Percentiles rank a stretch among this genome's conserved stretches.
Evolutionary conservation across 345 rosid species (phyloP).

Genomic region (Brassica nigra): DNA sequence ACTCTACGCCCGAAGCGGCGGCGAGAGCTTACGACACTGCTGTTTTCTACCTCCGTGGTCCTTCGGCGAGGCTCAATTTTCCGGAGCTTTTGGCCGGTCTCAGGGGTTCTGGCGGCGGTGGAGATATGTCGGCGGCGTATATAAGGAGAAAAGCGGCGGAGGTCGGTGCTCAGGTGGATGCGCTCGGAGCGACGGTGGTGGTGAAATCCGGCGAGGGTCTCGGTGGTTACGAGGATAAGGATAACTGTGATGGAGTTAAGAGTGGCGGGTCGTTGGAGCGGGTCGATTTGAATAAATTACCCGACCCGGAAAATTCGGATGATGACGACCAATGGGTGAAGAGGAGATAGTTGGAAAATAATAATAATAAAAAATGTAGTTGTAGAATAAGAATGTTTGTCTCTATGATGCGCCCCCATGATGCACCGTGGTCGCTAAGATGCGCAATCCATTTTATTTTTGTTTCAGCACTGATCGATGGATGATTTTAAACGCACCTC

Average conservation of each 20-base stretch:
- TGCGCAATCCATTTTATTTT: background rate
- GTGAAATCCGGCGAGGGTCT: constrained; percentile 11
- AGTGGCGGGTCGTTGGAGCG: constrained; percentile 48
- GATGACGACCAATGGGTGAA: constrained; percentile 50
- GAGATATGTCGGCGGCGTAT: constrained; percentile 78
- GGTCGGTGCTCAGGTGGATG: constrained; percentile 94
- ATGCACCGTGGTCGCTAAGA: constrained; percentile 18
- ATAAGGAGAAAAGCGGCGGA: constrained; percentile 90
- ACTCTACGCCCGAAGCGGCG: constrained; percentile 90
- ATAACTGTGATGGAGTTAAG: constrained; percentile 11
- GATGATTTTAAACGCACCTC: background rate
- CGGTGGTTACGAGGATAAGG: constrained; percentile 3
- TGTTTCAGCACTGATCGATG: background rate
- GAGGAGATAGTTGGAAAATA: constrained; percentile 11
- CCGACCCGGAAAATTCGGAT: constrained; percentile 80
- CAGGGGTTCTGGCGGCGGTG: constrained; percentile 28
- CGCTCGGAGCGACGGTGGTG: constrained; percentile 53
- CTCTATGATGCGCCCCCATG: constrained; percentile 17
- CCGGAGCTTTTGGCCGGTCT: constrained; percentile 64
- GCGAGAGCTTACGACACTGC: constrained; percentile 98
- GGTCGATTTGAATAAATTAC: constrained; percentile 89
- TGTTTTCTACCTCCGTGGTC: constrained; percentile 84
- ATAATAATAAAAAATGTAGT: background rate
- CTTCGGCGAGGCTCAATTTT: constrained; percentile 87
- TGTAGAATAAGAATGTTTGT: constrained; percentile 24